Conservation (phyloP, 2,329 filamentous ascomycete species). For the Botrytis fabae region DNA sequence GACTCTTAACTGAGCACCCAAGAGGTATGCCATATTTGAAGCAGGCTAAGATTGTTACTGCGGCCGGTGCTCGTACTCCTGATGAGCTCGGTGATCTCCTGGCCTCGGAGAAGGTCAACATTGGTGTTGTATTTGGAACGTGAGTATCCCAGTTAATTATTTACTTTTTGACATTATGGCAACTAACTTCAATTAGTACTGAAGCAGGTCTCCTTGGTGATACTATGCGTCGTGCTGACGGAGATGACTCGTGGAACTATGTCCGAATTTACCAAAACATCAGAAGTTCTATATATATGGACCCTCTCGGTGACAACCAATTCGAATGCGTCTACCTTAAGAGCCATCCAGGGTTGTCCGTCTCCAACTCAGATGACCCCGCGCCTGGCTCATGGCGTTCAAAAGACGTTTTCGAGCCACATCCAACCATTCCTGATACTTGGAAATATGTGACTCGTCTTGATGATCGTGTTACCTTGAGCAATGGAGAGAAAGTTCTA, state of each 20-base stretch:
- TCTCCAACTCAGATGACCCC: slow-evolving; percentile 46
- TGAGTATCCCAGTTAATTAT: not conserved
- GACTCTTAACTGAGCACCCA: slow-evolving; percentile 58
- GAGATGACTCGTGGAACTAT: slow-evolving; percentile 63
- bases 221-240: slow-evolving; percentile 48
- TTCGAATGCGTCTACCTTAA: slow-evolving; percentile 41
- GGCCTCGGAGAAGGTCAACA: slow-evolving; percentile 52
- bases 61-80: slow-evolving; percentile 58
- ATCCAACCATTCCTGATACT: slow-evolving; percentile 44
- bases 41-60: slow-evolving; percentile 53
- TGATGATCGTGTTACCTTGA: slow-evolving; percentile 49
- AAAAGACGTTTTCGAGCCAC: slow-evolving; percentile 47
- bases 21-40: slow-evolving; percentile 53
- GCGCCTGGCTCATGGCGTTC: slow-evolving; percentile 47
- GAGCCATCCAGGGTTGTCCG: slow-evolving; percentile 44
- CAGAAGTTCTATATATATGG: slow-evolving; percentile 29
- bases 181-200: slow-evolving; percentile 41
- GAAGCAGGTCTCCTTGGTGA: slow-evolving; percentile 64
- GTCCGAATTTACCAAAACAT: slow-evolving; percentile 42
- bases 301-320: slow-evolving; percentile 39
- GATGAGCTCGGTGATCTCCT: slow-evolving; percentile 58
- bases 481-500: slow-evolving; percentile 52
- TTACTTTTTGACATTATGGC: not conserved
- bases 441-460: slow-evolving; percentile 51
- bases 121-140: slow-evolving; percentile 56